These are phyloP conservation scores for Collariella sp. DNA, from an alignment of 495 filamentous ascomycete species.

Conservation along the genomic window DNA sequence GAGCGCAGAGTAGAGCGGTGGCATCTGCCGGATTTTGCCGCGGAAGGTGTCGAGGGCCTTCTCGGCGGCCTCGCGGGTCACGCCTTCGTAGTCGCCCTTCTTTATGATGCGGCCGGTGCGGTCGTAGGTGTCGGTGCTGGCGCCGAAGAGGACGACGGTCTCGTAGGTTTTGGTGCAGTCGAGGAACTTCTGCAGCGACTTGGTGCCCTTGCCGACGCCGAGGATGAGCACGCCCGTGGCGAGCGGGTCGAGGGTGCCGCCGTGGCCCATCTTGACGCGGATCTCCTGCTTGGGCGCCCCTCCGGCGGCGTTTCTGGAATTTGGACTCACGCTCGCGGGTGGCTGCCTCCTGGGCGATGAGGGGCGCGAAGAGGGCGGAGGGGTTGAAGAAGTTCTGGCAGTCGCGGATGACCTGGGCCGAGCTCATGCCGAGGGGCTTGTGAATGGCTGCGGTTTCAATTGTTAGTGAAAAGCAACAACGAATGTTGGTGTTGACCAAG, in stretches of 20 bases:
- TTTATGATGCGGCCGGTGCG: constrained; percentile 69
- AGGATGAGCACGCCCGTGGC: constrained; percentile 87
- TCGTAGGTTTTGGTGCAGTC: constrained; percentile 90
- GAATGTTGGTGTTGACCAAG: background rate
- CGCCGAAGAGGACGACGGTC: constrained; percentile 79
- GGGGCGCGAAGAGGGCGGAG: constrained; percentile 67
- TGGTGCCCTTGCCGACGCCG: constrained; percentile 83
- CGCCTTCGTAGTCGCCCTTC: constrained; percentile 61
- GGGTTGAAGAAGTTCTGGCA: constrained; percentile 73
- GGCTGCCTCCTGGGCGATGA: constrained; percentile 52
- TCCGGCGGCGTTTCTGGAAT: constrained; percentile 47
- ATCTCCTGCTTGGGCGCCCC: constrained; percentile 43
- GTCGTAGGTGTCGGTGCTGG: constrained; percentile 90
- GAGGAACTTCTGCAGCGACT: constrained; percentile 66
- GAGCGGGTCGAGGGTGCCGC: constrained; percentile 89
- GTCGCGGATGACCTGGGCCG: constrained; percentile 79
- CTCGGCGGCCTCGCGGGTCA: constrained; percentile 72
- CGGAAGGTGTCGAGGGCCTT: constrained; percentile 65
- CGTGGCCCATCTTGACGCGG: constrained; percentile 90
- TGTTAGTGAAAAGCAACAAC: background rate
- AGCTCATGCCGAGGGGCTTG: constrained; percentile 78
- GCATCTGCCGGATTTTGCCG: constrained; percentile 83
- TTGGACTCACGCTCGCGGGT: constrained; percentile 44
- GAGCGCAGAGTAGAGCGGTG: constrained; percentile 85
- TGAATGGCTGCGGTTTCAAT: constrained; percentile 59